phyloP scores from a whole-genome alignment of 2,329 filamentous ascomycete genomes.

The Hymenoscyphus fraxineus region DNA sequence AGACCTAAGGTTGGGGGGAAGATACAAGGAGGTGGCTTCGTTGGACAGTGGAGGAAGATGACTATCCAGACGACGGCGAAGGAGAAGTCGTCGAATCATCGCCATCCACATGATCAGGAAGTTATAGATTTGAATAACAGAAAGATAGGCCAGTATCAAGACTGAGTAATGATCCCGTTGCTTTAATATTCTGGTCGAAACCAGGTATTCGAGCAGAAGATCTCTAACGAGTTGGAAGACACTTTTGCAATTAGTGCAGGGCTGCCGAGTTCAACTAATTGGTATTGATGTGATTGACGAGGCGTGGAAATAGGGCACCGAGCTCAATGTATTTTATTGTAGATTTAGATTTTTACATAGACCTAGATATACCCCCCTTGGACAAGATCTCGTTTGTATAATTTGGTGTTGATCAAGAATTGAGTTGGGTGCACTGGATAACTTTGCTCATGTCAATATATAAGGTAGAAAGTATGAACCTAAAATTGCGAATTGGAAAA shows the following conservation, averaged over 20 bases:
- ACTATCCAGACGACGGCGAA: background rate
- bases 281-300: background rate
- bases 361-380: background rate
- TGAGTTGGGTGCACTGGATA: too few species aligned
- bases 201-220: background rate
- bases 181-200: too few species aligned
- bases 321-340: background rate
- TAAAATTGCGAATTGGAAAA: background rate
- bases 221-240: background rate
- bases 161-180: too few species aligned
- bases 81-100: background rate
- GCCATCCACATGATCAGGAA: background rate
- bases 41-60: constrained; percentile 40
- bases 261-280: background rate
- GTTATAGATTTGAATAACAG: background rate
- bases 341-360: background rate
- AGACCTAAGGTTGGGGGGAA: constrained; percentile 47
- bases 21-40: constrained; percentile 48
- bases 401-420: too few species aligned
- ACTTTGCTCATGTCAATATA: too few species aligned
- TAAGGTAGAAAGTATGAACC: too few species aligned
- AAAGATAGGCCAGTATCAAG: background rate
- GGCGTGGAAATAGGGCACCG: background rate
- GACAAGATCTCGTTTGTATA: too few species aligned
- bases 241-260: background rate